Conservation (phyloP, 2,329 filamentous ascomycete genomes). For the Dothiorella sarmentorum region DNA sequence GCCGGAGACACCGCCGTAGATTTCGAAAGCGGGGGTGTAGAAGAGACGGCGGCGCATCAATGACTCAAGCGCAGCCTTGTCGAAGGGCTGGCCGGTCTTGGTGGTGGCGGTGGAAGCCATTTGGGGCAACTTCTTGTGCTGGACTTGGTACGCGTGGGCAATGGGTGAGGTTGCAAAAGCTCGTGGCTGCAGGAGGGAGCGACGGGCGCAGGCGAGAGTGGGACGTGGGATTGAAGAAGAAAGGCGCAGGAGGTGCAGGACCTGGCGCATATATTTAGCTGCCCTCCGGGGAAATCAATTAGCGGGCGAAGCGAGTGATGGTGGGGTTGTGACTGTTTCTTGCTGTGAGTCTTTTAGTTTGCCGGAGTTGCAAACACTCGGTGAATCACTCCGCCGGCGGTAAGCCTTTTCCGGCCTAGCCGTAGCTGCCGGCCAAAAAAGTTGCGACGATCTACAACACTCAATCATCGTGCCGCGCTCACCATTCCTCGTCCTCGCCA, state of each 20-base stretch:
- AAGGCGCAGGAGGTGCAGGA: slow-evolving; percentile 39
- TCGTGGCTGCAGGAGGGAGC: slow-evolving; percentile 26
- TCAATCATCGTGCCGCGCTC: background rate
- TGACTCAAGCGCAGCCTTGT: slow-evolving; percentile 75
- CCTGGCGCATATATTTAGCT: slow-evolving; percentile 38
- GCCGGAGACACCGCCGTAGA: slow-evolving; percentile 84
- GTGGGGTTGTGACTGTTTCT: slow-evolving; percentile 11
- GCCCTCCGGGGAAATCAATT: slow-evolving; percentile 25
- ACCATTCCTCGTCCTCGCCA: background rate
- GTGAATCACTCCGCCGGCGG: slow-evolving; percentile 3
- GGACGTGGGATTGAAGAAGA: slow-evolving; percentile 22
- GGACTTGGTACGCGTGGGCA: slow-evolving; percentile 29
- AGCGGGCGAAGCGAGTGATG: slow-evolving; percentile 9
- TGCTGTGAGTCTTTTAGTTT: slow-evolving; percentile 5
- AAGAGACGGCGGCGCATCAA: slow-evolving; percentile 66
- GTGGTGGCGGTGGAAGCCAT: slow-evolving; percentile 58
- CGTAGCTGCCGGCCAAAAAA: slow-evolving; percentile 10
- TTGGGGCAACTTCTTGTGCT: slow-evolving; percentile 26
- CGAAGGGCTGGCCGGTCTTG: slow-evolving; percentile 81
- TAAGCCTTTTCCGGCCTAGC: slow-evolving; percentile 5
- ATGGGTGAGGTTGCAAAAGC: slow-evolving; percentile 34
- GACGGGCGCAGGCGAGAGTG: slow-evolving; percentile 23
- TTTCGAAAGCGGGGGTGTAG: slow-evolving; percentile 93
- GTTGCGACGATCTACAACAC: slow-evolving; percentile 7
- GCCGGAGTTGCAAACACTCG: slow-evolving; percentile 9